These are phyloP conservation scores for Hortaea werneckii DNA, from an alignment of 2,329 filamentous ascomycete species.

Conservation along the genomic window DNA sequence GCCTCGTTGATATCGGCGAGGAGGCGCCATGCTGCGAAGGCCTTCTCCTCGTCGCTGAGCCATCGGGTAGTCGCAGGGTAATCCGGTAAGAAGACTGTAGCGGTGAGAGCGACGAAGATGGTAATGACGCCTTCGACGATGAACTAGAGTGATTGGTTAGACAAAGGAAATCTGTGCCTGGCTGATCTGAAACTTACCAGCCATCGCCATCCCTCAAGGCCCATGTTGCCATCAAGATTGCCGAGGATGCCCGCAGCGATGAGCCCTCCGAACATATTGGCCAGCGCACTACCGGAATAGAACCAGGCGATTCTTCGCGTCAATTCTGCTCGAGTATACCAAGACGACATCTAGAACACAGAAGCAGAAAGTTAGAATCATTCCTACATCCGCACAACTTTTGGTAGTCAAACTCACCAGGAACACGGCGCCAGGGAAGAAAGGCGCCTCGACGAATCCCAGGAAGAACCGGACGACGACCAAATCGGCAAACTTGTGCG, in stretches of 20 bases:
- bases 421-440: conserved; percentile 39
- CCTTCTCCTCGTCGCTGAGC: conserved; percentile 24
- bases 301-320: conserved; percentile 25
- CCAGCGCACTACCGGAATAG: conserved; percentile 30
- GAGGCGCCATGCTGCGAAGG: conserved; percentile 1
- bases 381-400: too few species aligned
- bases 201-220: conserved; percentile 31
- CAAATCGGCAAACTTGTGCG: conserved; percentile 11
- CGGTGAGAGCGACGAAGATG: background rate
- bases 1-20: background rate
- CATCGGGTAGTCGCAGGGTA: conserved; percentile 28
- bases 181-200: conserved; percentile 17
- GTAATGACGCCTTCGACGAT: background rate
- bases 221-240: conserved; percentile 26
- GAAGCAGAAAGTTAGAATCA: too few species aligned
- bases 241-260: conserved; percentile 25
- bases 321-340: conserved; percentile 26
- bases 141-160: too few species aligned
- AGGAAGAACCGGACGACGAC: conserved; percentile 27
- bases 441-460: conserved; percentile 42
- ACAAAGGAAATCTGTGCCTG: too few species aligned
- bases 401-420: too few species aligned
- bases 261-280: conserved; percentile 31
- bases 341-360: conserved; percentile 24
- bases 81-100: conserved; percentile 9